These are phyloP conservation scores for Colletotrichum musicola DNA, from an alignment of 2,329 filamentous ascomycete genomes.

Conservation along the genomic window DNA sequence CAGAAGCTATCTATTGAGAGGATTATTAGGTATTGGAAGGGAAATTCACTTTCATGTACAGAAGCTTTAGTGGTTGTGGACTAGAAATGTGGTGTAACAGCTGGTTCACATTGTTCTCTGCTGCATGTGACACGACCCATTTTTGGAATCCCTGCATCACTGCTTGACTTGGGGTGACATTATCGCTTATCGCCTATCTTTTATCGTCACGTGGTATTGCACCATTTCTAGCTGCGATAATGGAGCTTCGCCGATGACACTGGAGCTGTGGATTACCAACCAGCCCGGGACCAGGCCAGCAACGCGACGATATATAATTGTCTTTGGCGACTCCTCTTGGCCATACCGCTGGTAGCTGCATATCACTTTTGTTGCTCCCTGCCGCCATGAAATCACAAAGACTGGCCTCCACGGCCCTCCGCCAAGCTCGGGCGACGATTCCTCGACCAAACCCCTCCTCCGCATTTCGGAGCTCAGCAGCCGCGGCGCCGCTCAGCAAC, in stretches of 20 bases:
- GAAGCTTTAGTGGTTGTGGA: too few species aligned
- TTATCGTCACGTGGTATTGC: constrained; percentile 39
- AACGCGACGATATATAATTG: background rate
- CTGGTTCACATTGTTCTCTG: too few species aligned
- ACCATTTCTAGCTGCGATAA: constrained; percentile 31
- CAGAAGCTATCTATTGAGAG: too few species aligned
- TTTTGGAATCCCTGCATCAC: too few species aligned
- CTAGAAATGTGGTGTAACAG: too few species aligned
- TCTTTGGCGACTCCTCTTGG: background rate
- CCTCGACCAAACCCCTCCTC: constrained; percentile 23
- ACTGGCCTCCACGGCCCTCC: constrained; percentile 38
- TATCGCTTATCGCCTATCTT: background rate
- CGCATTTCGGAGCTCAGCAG: constrained; percentile 14
- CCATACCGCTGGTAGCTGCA: background rate
- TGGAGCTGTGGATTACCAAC: constrained; percentile 36
- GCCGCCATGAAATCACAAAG: constrained; percentile 40
- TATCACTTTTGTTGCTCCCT: accelerated
- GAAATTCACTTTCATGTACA: too few species aligned
- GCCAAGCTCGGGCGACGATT: constrained; percentile 28
- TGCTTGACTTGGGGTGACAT: too few species aligned
- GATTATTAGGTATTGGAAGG: too few species aligned
- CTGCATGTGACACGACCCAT: too few species aligned
- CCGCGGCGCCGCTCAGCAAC: constrained; percentile 9
- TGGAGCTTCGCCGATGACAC: background rate
- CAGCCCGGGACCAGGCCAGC: constrained; percentile 5